A percentile compares a stretch with the other conserved stretches of the same genome.
These are phyloP conservation scores for Harringtonia lauricola DNA, from an alignment of 2,329 filamentous ascomycete species.

Conservation along the genomic window DNA sequence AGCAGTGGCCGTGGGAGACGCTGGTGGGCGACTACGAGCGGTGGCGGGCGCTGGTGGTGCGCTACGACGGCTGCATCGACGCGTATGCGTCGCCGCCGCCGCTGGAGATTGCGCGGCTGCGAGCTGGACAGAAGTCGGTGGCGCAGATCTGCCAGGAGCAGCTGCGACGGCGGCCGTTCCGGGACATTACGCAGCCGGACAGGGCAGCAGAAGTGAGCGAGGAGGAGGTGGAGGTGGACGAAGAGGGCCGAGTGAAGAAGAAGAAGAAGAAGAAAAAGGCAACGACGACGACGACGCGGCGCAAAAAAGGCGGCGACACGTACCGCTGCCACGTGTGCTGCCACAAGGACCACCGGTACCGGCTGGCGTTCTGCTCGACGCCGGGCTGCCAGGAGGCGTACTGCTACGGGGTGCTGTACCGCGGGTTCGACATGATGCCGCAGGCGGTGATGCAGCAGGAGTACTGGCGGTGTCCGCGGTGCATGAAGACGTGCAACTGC, in stretches of 20 bases:
- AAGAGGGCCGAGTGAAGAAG: slow-evolving; percentile 51
- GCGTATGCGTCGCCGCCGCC: slow-evolving; percentile 56
- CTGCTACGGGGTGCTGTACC: slow-evolving; percentile 87
- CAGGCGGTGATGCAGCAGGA: slow-evolving; percentile 69
- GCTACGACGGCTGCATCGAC: slow-evolving; percentile 57
- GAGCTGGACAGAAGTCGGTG: slow-evolving; percentile 62
- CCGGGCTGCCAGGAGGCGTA: slow-evolving; percentile 63
- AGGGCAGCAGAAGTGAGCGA: slow-evolving; percentile 30
- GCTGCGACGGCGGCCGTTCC: slow-evolving; percentile 66
- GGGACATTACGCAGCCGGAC: slow-evolving; percentile 60
- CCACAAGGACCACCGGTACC: slow-evolving; percentile 71
- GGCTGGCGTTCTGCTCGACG: slow-evolving; percentile 67
- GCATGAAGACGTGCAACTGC: slow-evolving; percentile 78
- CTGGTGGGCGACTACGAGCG: slow-evolving; percentile 67
- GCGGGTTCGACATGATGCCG: slow-evolving; percentile 85
- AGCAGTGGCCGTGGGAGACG: slow-evolving; percentile 82
- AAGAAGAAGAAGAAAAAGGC: slow-evolving; percentile 47
- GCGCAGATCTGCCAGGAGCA: slow-evolving; percentile 94
- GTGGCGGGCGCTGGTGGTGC: slow-evolving; percentile 72
- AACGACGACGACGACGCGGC: too few species aligned
- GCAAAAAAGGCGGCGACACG: slow-evolving; percentile 38
- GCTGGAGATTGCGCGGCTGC: slow-evolving; percentile 57
- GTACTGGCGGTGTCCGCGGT: slow-evolving; percentile 83
- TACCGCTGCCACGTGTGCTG: slow-evolving; percentile 73
- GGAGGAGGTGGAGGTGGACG: slow-evolving; percentile 49